Evolutionary conservation across 192 early-diverging fungal species (phyloP), one percentile per base, ranked within the genome.

Genomic region (Jimgerdemannia flammicorona): DNA sequence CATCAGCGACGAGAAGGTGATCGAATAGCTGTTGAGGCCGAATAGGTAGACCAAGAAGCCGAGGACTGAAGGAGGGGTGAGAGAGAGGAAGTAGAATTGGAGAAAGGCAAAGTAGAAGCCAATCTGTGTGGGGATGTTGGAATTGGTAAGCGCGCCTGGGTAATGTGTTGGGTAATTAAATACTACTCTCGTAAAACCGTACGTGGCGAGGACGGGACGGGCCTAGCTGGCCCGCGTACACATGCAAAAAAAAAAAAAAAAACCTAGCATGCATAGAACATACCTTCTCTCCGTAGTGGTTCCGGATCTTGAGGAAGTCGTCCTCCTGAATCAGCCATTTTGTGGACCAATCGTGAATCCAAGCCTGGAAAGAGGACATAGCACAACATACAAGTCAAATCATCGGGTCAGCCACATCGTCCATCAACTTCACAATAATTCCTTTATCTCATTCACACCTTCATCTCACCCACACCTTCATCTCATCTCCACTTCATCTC

Each of bases 61-160:
- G 7, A 92, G 68, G 4, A 83, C 84, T 2, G 95, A 79, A 10
- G 94, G 95, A 3, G 84, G 73, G 40, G 89, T 80, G 40, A 98
- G 84, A 85, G 90, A 93, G 9, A 93, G 68, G 54, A 93, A 85
- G 83, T 97, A 98, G 77, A 89, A 93, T 82, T 97, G 95, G 3
- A 97, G 79, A 80, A 97, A 98, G 11, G 95, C 95, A 88, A 98
- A 98, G 83, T 98, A 97, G 83, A 88, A 91, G n/a, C 94, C 95
- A 44, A 95, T 86, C 79, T 81, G 40, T 18, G 65, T 41, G 44
- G 77, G n/a, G n/a, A n/a, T n/a, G n/a, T n/a, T n/a, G n/a, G n/a
- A n/a, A n/a, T n/a, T 68, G 20, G 20, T 9, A 39, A 70, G 64
- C 9, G n/a, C n/a, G n/a, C n/a, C n/a, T n/a, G n/a, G n/a, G n/a